phyloP scores from a whole-genome alignment of 352 stramenopile genomes.

The Peronosclerospora sorghi region DNA sequence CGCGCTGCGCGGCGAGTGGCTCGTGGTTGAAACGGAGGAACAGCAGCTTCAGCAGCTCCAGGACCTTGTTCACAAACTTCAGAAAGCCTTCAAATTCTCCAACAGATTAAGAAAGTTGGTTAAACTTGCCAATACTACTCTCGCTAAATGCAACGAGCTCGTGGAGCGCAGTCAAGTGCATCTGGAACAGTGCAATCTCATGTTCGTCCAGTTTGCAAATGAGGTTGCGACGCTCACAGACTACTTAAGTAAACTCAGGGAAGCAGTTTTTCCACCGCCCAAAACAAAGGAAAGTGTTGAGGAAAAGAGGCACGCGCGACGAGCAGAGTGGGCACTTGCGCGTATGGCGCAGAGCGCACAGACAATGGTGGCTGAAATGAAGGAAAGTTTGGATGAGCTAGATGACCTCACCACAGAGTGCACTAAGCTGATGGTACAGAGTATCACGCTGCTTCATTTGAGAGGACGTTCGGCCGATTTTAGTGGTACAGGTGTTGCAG shows the following conservation, averaged over 20 bases:
- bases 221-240: constrained; percentile 66
- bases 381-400: constrained; percentile 62
- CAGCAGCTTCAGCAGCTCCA: constrained; percentile 54
- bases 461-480: constrained; percentile 71
- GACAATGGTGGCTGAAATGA: constrained; percentile 59
- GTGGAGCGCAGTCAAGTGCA: constrained; percentile 60
- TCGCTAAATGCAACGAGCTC: constrained; percentile 56
- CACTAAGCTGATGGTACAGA: constrained; percentile 78
- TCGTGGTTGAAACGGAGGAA: constrained; percentile 73
- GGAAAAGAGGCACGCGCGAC: constrained; percentile 55
- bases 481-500: constrained; percentile 74
- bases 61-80: constrained; percentile 44
- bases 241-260: constrained; percentile 67
- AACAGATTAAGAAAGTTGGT: constrained; percentile 53
- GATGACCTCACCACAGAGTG: constrained; percentile 73
- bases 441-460: constrained; percentile 80
- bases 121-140: constrained; percentile 55
- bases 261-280: constrained; percentile 41
- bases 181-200: constrained; percentile 67
- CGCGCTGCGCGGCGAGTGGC: constrained; percentile 55
- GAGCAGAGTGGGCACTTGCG: constrained; percentile 64
- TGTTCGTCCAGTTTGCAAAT: constrained; percentile 73
- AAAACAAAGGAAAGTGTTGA: constrained; percentile 52
- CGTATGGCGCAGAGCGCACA: constrained; percentile 62
- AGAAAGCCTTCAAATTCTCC: constrained; percentile 78